phyloP scores from a whole-genome alignment of 2,329 filamentous ascomycete genomes.

The Colletotrichum tamarilloi region DNA sequence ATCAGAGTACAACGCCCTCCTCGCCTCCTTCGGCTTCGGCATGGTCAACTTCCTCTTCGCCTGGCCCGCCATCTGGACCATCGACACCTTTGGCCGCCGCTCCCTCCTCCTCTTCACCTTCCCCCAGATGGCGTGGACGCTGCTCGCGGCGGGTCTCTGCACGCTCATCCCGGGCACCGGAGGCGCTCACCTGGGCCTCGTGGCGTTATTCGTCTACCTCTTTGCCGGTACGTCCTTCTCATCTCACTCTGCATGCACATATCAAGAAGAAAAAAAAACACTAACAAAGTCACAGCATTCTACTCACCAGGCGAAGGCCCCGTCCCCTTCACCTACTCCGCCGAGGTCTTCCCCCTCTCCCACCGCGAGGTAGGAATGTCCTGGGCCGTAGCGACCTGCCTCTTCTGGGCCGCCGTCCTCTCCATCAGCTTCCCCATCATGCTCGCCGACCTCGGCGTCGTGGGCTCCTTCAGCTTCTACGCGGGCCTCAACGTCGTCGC shows the following conservation, averaged over 20 bases:
- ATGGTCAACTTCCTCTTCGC: conserved; percentile 70
- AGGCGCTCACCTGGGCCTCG: conserved; percentile 60
- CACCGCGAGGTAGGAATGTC: conserved; percentile 74
- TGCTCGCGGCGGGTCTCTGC: conserved; percentile 56
- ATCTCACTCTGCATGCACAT: too few species aligned
- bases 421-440: conserved; percentile 64
- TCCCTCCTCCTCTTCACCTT: conserved; percentile 73
- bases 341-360: conserved; percentile 72
- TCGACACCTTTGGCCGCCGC: conserved; percentile 74
- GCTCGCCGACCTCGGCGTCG: conserved; percentile 46
- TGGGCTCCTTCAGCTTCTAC: conserved; percentile 62
- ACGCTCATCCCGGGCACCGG: conserved; percentile 46
- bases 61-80: conserved; percentile 73
- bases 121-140: conserved; percentile 73
- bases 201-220: conserved; percentile 73
- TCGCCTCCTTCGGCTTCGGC: conserved; percentile 69
- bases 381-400: conserved; percentile 70
- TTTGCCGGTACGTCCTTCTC: conserved; percentile 57
- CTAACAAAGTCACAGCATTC: conserved; percentile 51
- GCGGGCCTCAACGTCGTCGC: conserved; percentile 66
- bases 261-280: background rate
- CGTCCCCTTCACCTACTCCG: conserved; percentile 70
- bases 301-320: conserved; percentile 71
- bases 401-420: conserved; percentile 64
- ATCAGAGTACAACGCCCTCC: conserved; percentile 47